phyloP scores from a whole-genome alignment of 2,329 filamentous ascomycete species.

The Colletotrichum chlorophyti region DNA sequence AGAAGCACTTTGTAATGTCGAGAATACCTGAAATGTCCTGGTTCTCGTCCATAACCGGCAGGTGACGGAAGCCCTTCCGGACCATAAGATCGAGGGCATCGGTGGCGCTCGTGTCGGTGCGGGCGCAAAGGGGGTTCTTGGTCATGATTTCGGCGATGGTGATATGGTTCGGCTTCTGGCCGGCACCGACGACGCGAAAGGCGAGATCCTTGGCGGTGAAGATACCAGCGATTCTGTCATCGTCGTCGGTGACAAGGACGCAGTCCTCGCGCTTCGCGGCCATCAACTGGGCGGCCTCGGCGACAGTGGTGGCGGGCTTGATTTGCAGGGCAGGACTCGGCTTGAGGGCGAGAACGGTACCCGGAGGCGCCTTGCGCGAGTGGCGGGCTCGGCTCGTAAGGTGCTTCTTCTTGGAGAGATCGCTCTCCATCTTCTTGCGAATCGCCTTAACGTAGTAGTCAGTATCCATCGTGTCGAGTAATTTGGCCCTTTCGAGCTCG shows the following conservation, averaged over 20 bases:
- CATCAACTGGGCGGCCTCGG: constrained; percentile 98
- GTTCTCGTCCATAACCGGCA: constrained; percentile 99
- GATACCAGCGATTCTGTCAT: constrained; percentile 97
- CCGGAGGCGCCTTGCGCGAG: constrained; percentile 91
- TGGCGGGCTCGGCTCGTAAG: constrained; percentile 79
- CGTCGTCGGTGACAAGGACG: constrained; percentile 95
- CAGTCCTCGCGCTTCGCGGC: constrained; percentile 98
- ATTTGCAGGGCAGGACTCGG: constrained; percentile 97
- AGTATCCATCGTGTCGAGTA: constrained; percentile 36
- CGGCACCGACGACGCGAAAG: constrained; percentile 92
- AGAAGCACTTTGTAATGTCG: constrained; percentile 99
- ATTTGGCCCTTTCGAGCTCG: constrained; percentile 28
- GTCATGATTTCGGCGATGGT: constrained; percentile 99
- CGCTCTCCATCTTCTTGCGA: constrained; percentile 93
- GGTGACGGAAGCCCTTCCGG: constrained; percentile 93
- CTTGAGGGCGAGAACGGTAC: constrained; percentile 93
- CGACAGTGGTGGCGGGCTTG: constrained; percentile 91
- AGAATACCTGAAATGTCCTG: constrained; percentile 98
- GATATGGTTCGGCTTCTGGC: constrained; percentile 86
- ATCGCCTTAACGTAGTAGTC: constrained; percentile 73
- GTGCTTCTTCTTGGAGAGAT: constrained; percentile 97
- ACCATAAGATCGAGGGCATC: constrained; percentile 99
- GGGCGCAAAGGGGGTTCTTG: constrained; percentile 96
- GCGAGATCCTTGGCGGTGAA: constrained; percentile 99
- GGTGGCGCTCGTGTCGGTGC: constrained; percentile 97